Evolutionary conservation across 345 rosid genomes (phyloP).

Genomic region (Nephelium lappaceum): DNA sequence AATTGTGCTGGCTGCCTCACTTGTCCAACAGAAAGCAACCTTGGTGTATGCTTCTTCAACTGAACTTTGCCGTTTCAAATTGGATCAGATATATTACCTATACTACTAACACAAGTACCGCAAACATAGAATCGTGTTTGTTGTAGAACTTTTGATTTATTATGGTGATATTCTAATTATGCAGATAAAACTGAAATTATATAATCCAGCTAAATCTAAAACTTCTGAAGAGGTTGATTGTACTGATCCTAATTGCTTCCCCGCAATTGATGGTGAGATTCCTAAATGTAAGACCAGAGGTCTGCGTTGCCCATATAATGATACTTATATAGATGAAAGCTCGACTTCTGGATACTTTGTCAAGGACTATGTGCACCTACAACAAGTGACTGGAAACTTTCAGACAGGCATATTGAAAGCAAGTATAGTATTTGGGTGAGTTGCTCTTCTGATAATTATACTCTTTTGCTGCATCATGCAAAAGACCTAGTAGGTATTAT

Average conservation of each 20-base stretch:
- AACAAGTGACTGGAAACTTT: constrained; percentile 57
- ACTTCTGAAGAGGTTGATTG: constrained; percentile 51
- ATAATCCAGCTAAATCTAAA: constrained; percentile 50
- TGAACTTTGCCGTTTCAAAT: background rate
- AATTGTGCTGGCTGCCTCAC: constrained; percentile 65
- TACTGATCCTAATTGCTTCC: constrained; percentile 57
- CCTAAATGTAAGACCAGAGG: constrained; percentile 50
- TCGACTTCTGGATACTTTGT: constrained; percentile 69
- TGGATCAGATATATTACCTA: background rate
- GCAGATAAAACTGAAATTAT: constrained; percentile 63
- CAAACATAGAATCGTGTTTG: background rate
- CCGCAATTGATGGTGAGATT: constrained; percentile 36
- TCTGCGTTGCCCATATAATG: constrained; percentile 54
- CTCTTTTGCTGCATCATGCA: background rate
- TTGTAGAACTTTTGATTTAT: background rate
- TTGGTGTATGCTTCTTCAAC: constrained; percentile 58
- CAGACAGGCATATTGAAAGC: constrained; percentile 50
- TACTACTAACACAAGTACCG: background rate
- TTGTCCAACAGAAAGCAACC: constrained; percentile 72
- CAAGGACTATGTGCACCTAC: constrained; percentile 51
- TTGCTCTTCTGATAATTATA: background rate
- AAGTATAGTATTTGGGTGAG: constrained; percentile 71
- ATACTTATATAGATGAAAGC: constrained; percentile 80
- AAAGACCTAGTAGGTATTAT: background rate
- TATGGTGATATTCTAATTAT: background rate